Conservation (phyloP, 208 protist genomes). For the Sergeia podlipaevii region DNA sequence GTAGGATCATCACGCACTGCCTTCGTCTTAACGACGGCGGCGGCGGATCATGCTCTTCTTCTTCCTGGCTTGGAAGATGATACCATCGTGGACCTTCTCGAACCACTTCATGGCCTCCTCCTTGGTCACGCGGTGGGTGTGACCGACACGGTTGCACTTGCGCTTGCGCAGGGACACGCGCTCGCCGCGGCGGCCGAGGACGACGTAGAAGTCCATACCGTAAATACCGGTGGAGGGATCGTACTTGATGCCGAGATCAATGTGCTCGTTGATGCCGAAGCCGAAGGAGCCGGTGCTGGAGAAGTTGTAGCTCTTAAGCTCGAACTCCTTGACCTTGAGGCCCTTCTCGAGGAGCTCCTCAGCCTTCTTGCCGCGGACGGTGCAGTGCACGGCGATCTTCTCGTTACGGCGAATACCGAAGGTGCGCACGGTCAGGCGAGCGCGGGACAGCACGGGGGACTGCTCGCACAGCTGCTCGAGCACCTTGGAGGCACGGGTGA, state of each 20-base stretch:
- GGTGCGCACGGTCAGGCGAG: conserved; percentile 98
- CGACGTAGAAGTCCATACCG: conserved; percentile 98
- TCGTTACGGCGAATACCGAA: conserved; percentile 99
- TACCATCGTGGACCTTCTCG: conserved; percentile 97
- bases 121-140: conserved; percentile 94
- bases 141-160: conserved; percentile 83
- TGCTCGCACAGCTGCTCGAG: conserved; percentile 99
- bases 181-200: conserved; percentile 96
- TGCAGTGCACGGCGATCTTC: conserved; percentile 99
- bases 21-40: conserved; percentile 94
- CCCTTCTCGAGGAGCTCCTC: conserved; percentile 98
- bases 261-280: conserved; percentile 99
- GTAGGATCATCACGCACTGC: too few relatives aligned
- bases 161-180: conserved; percentile 95
- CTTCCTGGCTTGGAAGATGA: conserved; percentile 91
- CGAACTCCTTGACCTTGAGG: conserved; percentile 99
- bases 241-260: conserved; percentile 99
- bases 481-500: conserved; percentile 99
- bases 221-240: conserved; percentile 99
- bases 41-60: conserved; percentile 96
- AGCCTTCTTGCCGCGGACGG: conserved; percentile 99
- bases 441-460: conserved; percentile 95
- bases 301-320: conserved; percentile 97
- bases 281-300: conserved; percentile 98
- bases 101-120: conserved; percentile 99